Base-by-base conservation (phyloP, 768 basidiomycete species). In the Kondoa malvinella region DNA sequence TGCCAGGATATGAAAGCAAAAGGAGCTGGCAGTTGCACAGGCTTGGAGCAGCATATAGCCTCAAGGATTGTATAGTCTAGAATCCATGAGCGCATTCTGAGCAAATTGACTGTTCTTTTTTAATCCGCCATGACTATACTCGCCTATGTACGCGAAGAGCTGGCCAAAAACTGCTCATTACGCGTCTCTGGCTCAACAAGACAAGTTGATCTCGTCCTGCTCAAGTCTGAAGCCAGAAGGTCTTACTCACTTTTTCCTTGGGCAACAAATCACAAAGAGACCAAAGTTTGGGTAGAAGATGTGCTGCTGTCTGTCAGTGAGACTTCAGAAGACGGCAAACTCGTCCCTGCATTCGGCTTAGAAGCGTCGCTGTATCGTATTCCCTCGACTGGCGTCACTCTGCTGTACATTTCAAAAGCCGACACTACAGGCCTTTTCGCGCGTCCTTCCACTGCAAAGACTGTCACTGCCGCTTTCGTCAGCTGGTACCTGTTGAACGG, bases 331-430 rank as follows among this genome's bases (percentile, higher is more conserved):
- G 59, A 30, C 26, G 32, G 50, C 17, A 40, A 29, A 27, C 81
- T 82, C 27, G 80, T 88, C 0, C 80, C 92, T 65, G 84, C 89
- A 33, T 81, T 85, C 2, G 92, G 83, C n/a, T 81, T 95, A 68
- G 89, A 92, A 75, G 87, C 84, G 0, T 81, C 77, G 50, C 76
- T 92, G 30, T 92, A 89, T 80, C 82, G 83, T 61, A 74, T 92
- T 63, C 87, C 89, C 1, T 71, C 82, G 2, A 86, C 88, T 1
- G 80, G 81, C 1, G 82, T 83, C 66, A 84, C 84, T 1, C 82
- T 96, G 34, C 77, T 97, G 33, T 95, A 97, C 76, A 81, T 99
- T 64, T 88, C 89, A 62, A 99, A 99, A 78, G 85, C 95, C 65
- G 95, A 99, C 76, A 85, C 91, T 14, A 89, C 92, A 0, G 92